These are phyloP conservation scores for Leccinum insolens DNA, from an alignment of 1,284 basidiomycete species.

Conservation along the genomic window DNA sequence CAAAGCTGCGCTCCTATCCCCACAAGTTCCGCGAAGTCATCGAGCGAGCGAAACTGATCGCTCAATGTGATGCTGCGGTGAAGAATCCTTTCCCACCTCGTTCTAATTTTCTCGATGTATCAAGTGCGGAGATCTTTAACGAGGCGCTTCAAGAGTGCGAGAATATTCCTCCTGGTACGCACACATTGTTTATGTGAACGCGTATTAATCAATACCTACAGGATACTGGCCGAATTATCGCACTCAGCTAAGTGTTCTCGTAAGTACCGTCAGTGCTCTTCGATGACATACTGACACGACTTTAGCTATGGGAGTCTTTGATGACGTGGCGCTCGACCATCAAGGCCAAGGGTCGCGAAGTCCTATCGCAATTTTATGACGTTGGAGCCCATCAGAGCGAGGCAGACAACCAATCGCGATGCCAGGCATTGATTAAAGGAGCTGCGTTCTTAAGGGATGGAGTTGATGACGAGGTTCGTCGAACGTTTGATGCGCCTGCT, in stretches of 20 bases:
- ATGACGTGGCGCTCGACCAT: background rate
- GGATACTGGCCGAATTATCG: conserved; percentile 1
- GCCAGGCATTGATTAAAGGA: background rate
- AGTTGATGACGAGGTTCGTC: background rate
- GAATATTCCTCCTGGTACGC: background rate
- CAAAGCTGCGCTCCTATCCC: background rate
- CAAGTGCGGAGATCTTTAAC: background rate
- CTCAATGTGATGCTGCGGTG: background rate
- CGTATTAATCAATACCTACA: background rate
- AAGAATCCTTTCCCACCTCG: background rate
- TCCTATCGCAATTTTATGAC: background rate
- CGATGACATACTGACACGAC: background rate
- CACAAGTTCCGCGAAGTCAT: background rate
- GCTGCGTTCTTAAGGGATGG: background rate
- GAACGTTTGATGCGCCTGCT: background rate
- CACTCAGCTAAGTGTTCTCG: background rate
- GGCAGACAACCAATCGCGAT: background rate
- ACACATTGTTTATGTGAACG: too few species aligned
- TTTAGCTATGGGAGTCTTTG: background rate
- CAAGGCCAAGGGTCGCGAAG: background rate
- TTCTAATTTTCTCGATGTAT: background rate
- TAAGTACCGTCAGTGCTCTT: background rate
- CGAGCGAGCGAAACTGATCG: background rate
- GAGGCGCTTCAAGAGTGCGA: background rate
- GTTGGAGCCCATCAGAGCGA: background rate